Conservation (phyloP, 768 basidiomycete species). For the Phylloporus sp. region DNA sequence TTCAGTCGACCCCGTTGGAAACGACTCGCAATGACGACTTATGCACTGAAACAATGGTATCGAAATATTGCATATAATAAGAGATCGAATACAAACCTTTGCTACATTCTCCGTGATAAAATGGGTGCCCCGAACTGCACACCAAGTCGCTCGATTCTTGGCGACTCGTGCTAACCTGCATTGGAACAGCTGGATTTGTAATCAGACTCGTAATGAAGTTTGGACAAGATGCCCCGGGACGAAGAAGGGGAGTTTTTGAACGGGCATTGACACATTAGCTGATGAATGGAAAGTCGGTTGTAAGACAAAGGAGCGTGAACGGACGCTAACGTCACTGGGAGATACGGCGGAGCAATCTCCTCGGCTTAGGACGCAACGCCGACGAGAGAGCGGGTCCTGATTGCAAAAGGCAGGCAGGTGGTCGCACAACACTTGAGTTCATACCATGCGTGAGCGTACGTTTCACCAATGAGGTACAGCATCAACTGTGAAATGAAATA, state of each 20-base stretch:
- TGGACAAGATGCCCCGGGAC: constrained; percentile 73
- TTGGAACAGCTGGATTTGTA: constrained; percentile 74
- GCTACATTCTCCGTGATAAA: too few species aligned
- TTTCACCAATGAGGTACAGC: not conserved
- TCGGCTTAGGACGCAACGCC: not conserved
- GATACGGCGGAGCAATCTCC: constrained; percentile 49
- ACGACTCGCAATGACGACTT: too few species aligned
- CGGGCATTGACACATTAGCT: constrained; percentile 53
- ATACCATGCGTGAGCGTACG: not conserved
- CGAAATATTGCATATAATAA: too few species aligned
- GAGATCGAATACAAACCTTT: too few species aligned
- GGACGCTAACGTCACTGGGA: constrained; percentile 57
- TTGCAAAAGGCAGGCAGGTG: constrained; percentile 49
- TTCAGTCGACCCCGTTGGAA: too few species aligned
- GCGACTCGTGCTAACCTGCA: constrained; percentile 59
- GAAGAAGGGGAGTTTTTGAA: constrained; percentile 45
- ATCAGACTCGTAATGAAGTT: constrained; percentile 65
- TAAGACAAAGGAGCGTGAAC: constrained; percentile 46
- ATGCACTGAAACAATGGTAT: too few species aligned
- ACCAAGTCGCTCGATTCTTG: constrained; percentile 44
- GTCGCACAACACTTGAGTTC: constrained; percentile 33
- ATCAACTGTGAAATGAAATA: not conserved
- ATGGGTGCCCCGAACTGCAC: constrained; percentile 29
- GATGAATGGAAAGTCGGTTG: constrained; percentile 42
- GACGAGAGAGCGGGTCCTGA: constrained; percentile 39